These are phyloP conservation scores for Psilocybe sp. DNA, from an alignment of 768 basidiomycete genomes.

Conservation along the genomic window DNA sequence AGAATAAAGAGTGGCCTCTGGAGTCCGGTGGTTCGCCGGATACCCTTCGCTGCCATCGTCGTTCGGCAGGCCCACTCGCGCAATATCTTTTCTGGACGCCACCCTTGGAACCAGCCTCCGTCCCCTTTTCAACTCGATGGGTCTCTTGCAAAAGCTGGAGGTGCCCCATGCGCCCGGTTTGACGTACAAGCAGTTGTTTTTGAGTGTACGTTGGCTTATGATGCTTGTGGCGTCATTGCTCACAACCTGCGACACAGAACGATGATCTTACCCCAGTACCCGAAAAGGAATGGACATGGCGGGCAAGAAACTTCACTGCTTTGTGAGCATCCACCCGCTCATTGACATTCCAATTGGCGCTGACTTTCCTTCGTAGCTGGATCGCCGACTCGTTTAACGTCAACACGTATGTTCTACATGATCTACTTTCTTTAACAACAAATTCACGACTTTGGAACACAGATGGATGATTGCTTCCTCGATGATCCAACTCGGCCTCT, in stretches of 20 bases:
- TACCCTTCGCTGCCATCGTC: too few species aligned
- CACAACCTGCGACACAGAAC: constrained; percentile 40
- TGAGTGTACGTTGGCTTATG: constrained; percentile 40
- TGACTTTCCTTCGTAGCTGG: constrained; percentile 46
- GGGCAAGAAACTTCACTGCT: constrained; percentile 59
- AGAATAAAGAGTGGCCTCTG: too few species aligned
- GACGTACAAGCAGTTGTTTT: constrained; percentile 53
- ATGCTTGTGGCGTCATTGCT: constrained; percentile 2
- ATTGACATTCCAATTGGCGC: background rate
- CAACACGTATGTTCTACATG: constrained; percentile 52
- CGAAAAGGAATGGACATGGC: constrained; percentile 64
- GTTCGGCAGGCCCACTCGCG: too few species aligned
- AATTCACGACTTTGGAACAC: background rate
- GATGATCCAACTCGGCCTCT: constrained; percentile 69
- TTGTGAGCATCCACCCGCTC: constrained; percentile 41
- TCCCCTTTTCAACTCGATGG: constrained; percentile 17
- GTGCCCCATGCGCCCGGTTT: constrained; percentile 52
- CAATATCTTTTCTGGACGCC: background rate
- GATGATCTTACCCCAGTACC: constrained; percentile 72
- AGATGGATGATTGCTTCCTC: constrained; percentile 79
- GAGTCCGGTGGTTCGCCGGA: too few species aligned
- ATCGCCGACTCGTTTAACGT: constrained; percentile 79
- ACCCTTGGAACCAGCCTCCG: background rate
- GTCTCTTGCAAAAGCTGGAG: constrained; percentile 41
- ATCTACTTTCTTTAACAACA: background rate